A percentile compares a stretch with the other conserved stretches of the same genome.
These are phyloP conservation scores for Epithemia pelagica DNA, from an alignment of 108 stramenopile species.

Conservation along the genomic window DNA sequence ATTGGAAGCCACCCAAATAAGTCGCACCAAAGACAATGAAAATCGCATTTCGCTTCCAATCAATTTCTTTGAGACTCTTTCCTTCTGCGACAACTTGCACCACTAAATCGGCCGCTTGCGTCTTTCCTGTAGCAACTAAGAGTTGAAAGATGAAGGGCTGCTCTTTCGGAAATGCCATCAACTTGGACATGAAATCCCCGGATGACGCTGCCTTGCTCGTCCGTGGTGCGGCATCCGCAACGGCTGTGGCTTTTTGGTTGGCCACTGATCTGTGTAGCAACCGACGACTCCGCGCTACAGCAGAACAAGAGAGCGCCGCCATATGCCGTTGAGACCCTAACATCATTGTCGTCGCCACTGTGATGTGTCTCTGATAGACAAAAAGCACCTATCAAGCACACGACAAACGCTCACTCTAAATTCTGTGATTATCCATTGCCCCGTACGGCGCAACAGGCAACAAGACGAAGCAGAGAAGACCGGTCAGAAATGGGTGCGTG, in stretches of 20 bases:
- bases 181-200: not conserved
- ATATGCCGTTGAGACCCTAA: not conserved
- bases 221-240: not conserved
- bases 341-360: not conserved
- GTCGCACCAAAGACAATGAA: constrained; percentile 76
- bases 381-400: too few relatives aligned
- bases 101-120: constrained; percentile 64
- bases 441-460: too few relatives aligned
- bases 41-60: constrained; percentile 65
- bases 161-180: constrained; percentile 31
- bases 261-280: not conserved
- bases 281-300: not conserved
- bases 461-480: too few relatives aligned
- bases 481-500: not conserved
- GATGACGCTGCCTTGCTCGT: not conserved
- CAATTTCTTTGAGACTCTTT: constrained; percentile 44
- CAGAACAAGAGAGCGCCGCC: not conserved
- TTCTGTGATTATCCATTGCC: too few relatives aligned
- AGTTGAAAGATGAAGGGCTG: constrained; percentile 77
- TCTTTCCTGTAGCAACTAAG: constrained; percentile 67
- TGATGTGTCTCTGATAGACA: too few relatives aligned
- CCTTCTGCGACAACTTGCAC: constrained; percentile 69
- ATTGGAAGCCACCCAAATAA: constrained; percentile 82
- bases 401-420: too few relatives aligned
- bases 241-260: not conserved